Percentiles rank a stretch among this genome's conserved stretches.
These are phyloP conservation scores for Lepidium sativum DNA, from an alignment of 345 rosid genomes.

Conservation along the genomic window DNA sequence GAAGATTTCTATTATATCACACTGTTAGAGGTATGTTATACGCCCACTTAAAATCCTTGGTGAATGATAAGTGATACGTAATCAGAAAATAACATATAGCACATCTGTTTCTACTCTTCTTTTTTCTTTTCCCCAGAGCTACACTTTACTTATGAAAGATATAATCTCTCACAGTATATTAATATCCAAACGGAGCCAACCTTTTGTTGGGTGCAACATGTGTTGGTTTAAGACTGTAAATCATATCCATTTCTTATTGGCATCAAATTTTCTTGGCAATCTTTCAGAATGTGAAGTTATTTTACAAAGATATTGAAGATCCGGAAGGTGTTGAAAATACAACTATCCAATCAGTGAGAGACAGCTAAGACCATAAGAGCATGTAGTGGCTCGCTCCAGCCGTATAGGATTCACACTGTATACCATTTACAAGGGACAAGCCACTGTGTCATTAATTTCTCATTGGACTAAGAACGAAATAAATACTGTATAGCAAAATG, in stretches of 20 bases:
- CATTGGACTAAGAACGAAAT: background rate
- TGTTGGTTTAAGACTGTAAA: background rate
- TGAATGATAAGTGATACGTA: background rate
- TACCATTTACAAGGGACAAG: constrained; percentile 5
- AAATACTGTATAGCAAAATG: constrained; percentile 1
- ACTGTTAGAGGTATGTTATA: constrained; percentile 62
- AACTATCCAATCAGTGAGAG: background rate
- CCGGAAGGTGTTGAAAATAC: background rate
- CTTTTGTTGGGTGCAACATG: background rate
- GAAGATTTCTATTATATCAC: constrained; percentile 94
- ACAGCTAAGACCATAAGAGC: background rate
- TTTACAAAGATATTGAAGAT: constrained; percentile 34
- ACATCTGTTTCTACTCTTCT: background rate
- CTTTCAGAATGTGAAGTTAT: constrained; percentile 58
- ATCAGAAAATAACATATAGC: background rate
- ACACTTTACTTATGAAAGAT: background rate
- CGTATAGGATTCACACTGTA: background rate
- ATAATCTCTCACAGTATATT: background rate
- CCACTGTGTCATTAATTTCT: background rate
- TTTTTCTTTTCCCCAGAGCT: background rate
- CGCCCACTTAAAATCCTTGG: background rate
- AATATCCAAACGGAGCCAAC: background rate
- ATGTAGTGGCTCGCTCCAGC: constrained; percentile 8
- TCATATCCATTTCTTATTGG: background rate
- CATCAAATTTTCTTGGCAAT: background rate